Conservation (phyloP, 192 early-diverging fungal genomes). For the Dispira simplex region DNA sequence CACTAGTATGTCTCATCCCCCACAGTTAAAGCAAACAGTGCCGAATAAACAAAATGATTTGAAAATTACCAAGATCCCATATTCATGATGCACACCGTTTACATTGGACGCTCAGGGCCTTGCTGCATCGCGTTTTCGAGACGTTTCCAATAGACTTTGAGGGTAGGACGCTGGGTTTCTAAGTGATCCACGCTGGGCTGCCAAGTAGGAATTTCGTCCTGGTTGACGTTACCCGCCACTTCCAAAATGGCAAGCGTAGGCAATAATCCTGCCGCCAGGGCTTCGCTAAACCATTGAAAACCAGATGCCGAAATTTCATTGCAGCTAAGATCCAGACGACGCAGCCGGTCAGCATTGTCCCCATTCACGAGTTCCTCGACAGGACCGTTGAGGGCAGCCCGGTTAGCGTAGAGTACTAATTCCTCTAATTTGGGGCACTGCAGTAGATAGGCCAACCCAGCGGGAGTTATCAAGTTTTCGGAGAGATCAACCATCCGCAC, state of each 20-base stretch:
- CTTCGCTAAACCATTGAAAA: neutral
- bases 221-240: neutral
- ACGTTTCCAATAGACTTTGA: neutral
- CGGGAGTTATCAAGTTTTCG: neutral
- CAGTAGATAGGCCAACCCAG: neutral
- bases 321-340: constrained; percentile 1
- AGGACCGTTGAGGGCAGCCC: neutral
- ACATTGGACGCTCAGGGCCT: too few species aligned
- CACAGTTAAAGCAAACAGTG: too few species aligned
- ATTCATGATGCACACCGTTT: too few species aligned
- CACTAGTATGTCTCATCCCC: too few species aligned
- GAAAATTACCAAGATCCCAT: too few species aligned
- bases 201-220: neutral
- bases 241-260: neutral
- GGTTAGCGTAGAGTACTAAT: constrained; percentile 3
- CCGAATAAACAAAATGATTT: too few species aligned
- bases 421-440: neutral
- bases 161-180: neutral
- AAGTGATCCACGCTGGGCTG: neutral
- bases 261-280: constrained; percentile 2
- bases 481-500: neutral
- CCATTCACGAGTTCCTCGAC: neutral
- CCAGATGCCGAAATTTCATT: neutral
- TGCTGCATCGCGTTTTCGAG: neutral
- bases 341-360: neutral